These are phyloP conservation scores for Wilhelminamyces savonicus DNA, from an alignment of 805 yeast species.

Conservation along the genomic window DNA sequence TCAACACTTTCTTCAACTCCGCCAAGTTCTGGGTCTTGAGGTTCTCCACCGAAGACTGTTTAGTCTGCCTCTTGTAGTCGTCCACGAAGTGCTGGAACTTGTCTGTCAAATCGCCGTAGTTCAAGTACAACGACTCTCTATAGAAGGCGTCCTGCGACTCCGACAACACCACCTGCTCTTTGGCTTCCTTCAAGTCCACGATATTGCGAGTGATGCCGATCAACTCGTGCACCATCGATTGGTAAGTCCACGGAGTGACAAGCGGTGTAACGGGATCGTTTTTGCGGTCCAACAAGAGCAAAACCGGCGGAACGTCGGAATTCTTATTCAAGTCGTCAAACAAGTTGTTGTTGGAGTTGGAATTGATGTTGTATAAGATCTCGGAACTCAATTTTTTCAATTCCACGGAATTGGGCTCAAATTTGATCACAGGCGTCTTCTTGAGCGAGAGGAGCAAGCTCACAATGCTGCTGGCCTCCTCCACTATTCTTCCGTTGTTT, in stretches of 20 bases:
- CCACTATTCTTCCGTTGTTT: conserved; percentile 28
- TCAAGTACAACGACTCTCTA: conserved; percentile 73
- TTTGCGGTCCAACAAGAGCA: conserved; percentile 74
- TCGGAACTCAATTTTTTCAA: conserved; percentile 63
- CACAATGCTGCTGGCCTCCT: conserved; percentile 33
- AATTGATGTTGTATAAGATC: conserved; percentile 48
- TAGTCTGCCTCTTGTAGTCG: conserved; percentile 74
- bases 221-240: conserved; percentile 93
- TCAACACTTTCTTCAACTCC: conserved; percentile 87
- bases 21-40: conserved; percentile 63
- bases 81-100: conserved; percentile 79
- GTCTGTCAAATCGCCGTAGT: conserved; percentile 93
- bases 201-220: conserved; percentile 78
- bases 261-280: conserved; percentile 93
- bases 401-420: conserved; percentile 66
- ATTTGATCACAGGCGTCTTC: conserved; percentile 71
- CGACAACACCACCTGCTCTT: conserved; percentile 43
- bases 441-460: conserved; percentile 68
- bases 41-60: conserved; percentile 51
- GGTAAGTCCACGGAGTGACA: conserved; percentile 95
- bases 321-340: conserved; percentile 58
- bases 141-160: conserved; percentile 70
- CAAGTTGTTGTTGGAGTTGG: conserved; percentile 48
- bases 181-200: conserved; percentile 55
- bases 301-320: conserved; percentile 63